Percentiles rank a stretch among this genome's conserved stretches.
These are phyloP conservation scores for Berberis vulgaris DNA, from an alignment of 164 flowering plant species.

Conservation along the genomic window DNA sequence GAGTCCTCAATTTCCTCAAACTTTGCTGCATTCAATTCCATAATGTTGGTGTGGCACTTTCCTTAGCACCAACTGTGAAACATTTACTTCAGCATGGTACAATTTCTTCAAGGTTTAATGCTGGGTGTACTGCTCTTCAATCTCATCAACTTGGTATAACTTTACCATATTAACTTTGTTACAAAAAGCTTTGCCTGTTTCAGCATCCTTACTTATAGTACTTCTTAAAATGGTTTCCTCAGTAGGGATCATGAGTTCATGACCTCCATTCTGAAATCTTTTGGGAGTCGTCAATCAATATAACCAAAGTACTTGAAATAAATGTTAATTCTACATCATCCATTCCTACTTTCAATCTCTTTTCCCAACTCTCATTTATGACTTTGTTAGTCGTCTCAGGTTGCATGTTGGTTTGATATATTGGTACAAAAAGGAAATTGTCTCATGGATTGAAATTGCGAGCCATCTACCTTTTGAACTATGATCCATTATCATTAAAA, in stretches of 20 bases:
- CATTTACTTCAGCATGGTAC: too few species aligned
- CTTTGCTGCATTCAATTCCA: too few species aligned
- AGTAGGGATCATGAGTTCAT: too few species aligned
- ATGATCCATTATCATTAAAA: too few species aligned
- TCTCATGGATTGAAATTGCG: too few species aligned
- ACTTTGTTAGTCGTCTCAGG: not conserved
- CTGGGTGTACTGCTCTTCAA: not conserved
- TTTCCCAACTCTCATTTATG: not conserved
- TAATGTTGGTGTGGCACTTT: too few species aligned
- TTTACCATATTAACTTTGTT: not conserved
- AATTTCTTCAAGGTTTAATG: not conserved
- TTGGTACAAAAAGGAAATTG: not conserved
- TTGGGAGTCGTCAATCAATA: not conserved
- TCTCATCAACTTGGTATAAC: not conserved
- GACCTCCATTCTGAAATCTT: too few species aligned
- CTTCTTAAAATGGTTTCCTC: not conserved
- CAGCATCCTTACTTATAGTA: not conserved
- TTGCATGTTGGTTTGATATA: too few species aligned
- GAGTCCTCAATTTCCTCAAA: too few species aligned
- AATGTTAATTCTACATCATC: not conserved
- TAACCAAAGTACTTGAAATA: not conserved
- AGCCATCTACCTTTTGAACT: too few species aligned
- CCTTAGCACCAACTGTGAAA: too few species aligned
- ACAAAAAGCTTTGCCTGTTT: not conserved
- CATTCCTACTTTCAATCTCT: not conserved